These are phyloP conservation scores for Cyclotella atomus DNA, from an alignment of 108 stramenopile genomes.

Conservation along the genomic window DNA sequence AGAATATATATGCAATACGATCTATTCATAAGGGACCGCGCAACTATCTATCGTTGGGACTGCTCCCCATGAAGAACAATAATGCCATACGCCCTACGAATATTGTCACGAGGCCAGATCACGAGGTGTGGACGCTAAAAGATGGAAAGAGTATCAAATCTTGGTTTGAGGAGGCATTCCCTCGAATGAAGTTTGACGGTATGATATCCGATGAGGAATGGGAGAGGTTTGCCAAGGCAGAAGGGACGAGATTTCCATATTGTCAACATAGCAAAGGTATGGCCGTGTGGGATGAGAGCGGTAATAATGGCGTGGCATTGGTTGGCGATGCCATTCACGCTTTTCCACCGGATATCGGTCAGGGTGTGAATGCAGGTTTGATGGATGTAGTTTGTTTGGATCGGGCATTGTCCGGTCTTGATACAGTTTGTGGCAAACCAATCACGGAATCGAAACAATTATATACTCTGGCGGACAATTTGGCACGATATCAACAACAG, in stretches of 20 bases:
- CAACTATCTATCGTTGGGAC: constrained; percentile 47
- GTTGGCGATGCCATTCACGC: constrained; percentile 91
- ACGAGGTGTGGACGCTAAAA: constrained; percentile 58
- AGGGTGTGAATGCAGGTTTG: constrained; percentile 88
- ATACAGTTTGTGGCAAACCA: constrained; percentile 27
- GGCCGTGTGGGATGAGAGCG: constrained; percentile 36
- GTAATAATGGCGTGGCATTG: constrained; percentile 53
- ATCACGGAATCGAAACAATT: background rate
- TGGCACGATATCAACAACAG: constrained; percentile 37
- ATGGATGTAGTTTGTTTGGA: constrained; percentile 80
- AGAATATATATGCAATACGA: constrained; percentile 39
- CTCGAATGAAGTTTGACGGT: constrained; percentile 55
- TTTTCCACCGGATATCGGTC: constrained; percentile 88
- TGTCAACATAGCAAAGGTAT: constrained; percentile 62
- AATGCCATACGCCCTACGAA: constrained; percentile 60
- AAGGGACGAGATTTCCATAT: constrained; percentile 58
- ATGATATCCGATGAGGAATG: constrained; percentile 59
- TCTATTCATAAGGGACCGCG: constrained; percentile 27
- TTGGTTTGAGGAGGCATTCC: constrained; percentile 68
- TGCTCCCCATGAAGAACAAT: constrained; percentile 63
- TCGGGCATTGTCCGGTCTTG: constrained; percentile 37
- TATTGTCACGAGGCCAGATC: constrained; percentile 62
- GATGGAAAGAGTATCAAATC: constrained; percentile 48
- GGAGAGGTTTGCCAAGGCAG: constrained; percentile 71
- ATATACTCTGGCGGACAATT: background rate